Percentiles rank a stretch among this genome's conserved stretches.
These are phyloP conservation scores for Urochloa ruziziensis DNA, from an alignment of 176 grass and related monocot genomes.

Conservation along the genomic window DNA sequence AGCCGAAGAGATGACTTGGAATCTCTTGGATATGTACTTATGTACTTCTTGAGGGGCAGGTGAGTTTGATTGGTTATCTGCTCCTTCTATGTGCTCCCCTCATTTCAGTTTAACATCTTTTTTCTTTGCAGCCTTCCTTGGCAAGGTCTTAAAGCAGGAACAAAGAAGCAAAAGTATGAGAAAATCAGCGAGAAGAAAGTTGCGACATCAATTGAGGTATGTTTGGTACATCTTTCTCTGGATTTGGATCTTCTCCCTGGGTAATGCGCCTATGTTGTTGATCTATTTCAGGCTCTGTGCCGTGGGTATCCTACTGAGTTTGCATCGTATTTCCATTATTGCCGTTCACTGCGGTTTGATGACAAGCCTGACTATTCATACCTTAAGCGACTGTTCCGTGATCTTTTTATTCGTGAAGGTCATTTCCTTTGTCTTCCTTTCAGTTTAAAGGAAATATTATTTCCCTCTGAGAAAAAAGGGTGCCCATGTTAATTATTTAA, in stretches of 20 bases:
- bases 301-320: constrained; percentile 91
- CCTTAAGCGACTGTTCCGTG: constrained; percentile 90
- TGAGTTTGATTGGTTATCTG: constrained; percentile 38
- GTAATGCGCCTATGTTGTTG: neutral
- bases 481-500: constrained; percentile 7
- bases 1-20: constrained; percentile 98
- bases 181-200: constrained; percentile 98
- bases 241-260: neutral
- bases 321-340: constrained; percentile 97
- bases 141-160: constrained; percentile 99
- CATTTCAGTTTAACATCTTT: constrained; percentile 30
- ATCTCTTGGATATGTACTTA: constrained; percentile 98
- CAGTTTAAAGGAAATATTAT: neutral
- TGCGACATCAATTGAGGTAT: constrained; percentile 91
- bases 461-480: neutral
- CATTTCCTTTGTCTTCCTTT: constrained; percentile 20
- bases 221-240: neutral
- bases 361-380: constrained; percentile 98
- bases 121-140: constrained; percentile 76
- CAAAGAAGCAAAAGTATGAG: constrained; percentile 93
- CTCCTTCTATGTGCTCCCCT: neutral
- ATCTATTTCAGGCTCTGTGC: constrained; percentile 69
- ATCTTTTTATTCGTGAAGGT: constrained; percentile 98
- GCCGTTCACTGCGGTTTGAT: constrained; percentile 84
- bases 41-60: constrained; percentile 99